Evolutionary conservation across 352 stramenopile species (phyloP), one percentile per base, ranked within the genome.

Genomic region (Globisporangium echinulatum): DNA sequence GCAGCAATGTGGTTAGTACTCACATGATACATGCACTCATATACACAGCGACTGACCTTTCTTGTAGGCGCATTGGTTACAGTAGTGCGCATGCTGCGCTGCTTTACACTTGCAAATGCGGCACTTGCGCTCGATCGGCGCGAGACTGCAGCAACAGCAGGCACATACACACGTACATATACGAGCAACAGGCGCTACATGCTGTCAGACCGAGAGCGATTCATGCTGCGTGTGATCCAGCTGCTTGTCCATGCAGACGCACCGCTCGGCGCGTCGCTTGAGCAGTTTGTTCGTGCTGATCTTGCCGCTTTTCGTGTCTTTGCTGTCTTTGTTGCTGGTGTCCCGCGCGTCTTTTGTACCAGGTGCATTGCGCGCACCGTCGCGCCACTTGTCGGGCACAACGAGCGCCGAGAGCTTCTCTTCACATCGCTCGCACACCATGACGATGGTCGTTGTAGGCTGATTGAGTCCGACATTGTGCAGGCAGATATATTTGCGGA

Each of bases 391-490:
- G 69, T 90, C 81, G 9, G 81, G 81, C 61, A 90, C 81, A 42
- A 87, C 74, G 42, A 90, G 69, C 69, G 81, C 84, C 46, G 77
- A 83, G n/a, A 90, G 71, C 72, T 90, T 90, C 54, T 74, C 75
- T 59, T 90, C 79, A 61, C 79, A 90, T 59, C 84, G 83, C 42
- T 85, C 77, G 63, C 79, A 90, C 62, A 90, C 79, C 79, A 90
- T 90, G n/a, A 53, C 49, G 4, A 3, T 44, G 38, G 8, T 50
- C 33, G 19, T 37, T 57, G 38, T 33, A 33, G 25, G 25, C 25
- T 33, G 25, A 33, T 33, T 3, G 25, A 33, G 25, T 33, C 25
- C 2, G 25, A 3, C 3, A 2, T 33, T 3, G 25, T 33, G 25
- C 25, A 33, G 25, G 19, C 19, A 25, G 19, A 25, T 1, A 33